Evolutionary conservation across 306 rosid species (phyloP).

Genomic region (Comarum palustre): DNA sequence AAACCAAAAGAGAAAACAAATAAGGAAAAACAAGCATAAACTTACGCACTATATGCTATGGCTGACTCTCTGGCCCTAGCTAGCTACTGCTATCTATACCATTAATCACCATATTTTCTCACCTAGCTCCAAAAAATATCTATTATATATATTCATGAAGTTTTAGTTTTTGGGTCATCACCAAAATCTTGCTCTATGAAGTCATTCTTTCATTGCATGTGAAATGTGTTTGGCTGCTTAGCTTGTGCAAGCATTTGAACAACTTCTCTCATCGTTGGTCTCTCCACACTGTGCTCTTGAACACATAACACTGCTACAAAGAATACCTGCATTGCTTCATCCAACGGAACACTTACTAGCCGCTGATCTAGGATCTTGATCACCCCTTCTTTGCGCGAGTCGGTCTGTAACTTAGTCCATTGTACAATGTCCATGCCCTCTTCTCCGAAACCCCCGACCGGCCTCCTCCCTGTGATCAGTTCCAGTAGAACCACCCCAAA

Average conservation of each 20-base stretch:
- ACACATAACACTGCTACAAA: constrained; percentile 84
- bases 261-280: constrained; percentile 95
- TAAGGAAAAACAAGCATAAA: background rate
- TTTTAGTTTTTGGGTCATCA: background rate
- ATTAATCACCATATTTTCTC: background rate
- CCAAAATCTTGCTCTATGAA: background rate
- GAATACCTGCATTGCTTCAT: constrained; percentile 72
- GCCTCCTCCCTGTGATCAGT: constrained; percentile 65
- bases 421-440: constrained; percentile 88
- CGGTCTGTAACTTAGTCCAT: constrained; percentile 69
- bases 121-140: background rate
- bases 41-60: background rate
- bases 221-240: constrained; percentile 56
- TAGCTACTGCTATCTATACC: constrained; percentile 12
- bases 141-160: background rate
- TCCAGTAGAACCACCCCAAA: constrained; percentile 80
- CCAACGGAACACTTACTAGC: constrained; percentile 45
- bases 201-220: constrained; percentile 38
- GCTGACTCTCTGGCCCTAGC: constrained; percentile 6
- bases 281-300: constrained; percentile 76
- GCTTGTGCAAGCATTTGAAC: constrained; percentile 88
- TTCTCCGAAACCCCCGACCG: constrained; percentile 81
- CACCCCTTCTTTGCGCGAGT: constrained; percentile 55
- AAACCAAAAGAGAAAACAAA: background rate
- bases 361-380: constrained; percentile 60